A percentile compares a stretch with the other conserved stretches of the same genome.
phyloP scores from a whole-genome alignment of 257 asterid species.

The Handroanthus guayacan region DNA sequence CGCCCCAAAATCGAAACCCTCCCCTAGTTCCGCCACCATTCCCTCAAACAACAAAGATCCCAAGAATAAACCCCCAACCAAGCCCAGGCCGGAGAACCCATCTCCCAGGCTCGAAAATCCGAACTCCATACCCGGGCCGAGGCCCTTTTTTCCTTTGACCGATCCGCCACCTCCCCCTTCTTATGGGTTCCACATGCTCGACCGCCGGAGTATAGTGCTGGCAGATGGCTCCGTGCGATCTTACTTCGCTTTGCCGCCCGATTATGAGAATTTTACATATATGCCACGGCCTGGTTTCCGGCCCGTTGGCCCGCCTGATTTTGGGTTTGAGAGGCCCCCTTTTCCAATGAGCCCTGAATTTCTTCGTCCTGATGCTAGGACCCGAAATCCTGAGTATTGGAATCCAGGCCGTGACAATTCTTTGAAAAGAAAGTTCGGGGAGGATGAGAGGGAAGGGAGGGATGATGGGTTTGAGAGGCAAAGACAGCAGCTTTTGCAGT shows the following conservation, averaged over 20 bases:
- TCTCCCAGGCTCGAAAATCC: constrained; percentile 49
- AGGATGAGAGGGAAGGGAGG: constrained; percentile 68
- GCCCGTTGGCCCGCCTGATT: constrained; percentile 51
- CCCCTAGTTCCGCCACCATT: constrained; percentile 44
- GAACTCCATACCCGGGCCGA: constrained; percentile 39
- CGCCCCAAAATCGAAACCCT: constrained; percentile 50
- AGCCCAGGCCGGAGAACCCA: constrained; percentile 46
- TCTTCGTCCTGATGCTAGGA: constrained; percentile 48
- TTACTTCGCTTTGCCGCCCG: constrained; percentile 81
- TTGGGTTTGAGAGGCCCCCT: constrained; percentile 59
- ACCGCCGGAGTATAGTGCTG: constrained; percentile 73
- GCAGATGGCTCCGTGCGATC: constrained; percentile 90
- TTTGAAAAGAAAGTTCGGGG: constrained; percentile 79
- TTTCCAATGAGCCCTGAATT: constrained; percentile 64
- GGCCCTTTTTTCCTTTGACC: constrained; percentile 54
- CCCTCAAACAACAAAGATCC: constrained; percentile 40
- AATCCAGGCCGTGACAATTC: constrained; percentile 55
- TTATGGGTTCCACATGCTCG: constrained; percentile 93
- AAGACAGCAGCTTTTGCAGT: constrained; percentile 88
- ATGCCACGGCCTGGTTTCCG: constrained; percentile 48
- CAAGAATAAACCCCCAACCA: constrained; percentile 44
- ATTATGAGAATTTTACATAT: constrained; percentile 69
- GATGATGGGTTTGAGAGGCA: constrained; percentile 85
- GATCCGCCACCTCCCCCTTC: constrained; percentile 92
- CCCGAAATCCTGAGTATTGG: constrained; percentile 56